phyloP scores from a whole-genome alignment of 2,329 filamentous ascomycete species.

The Verticillium zaregamsianum region DNA sequence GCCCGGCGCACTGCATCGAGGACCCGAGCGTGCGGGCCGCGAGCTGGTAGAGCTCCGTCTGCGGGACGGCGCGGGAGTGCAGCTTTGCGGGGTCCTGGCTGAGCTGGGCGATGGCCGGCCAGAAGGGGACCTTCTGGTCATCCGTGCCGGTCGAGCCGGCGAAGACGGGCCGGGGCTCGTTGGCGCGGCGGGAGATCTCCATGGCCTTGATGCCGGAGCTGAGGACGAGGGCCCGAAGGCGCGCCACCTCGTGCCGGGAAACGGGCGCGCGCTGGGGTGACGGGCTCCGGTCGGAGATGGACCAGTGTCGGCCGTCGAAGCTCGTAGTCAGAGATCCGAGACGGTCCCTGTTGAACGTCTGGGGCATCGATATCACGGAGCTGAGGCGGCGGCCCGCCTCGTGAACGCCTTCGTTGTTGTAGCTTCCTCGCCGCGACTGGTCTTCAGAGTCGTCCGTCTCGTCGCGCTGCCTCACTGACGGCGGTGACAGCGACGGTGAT shows the following conservation, averaged over 20 bases:
- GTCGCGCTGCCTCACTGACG: constrained; percentile 7
- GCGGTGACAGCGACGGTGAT: constrained; percentile 32
- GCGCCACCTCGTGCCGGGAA: constrained; percentile 56
- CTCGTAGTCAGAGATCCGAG: constrained; percentile 10
- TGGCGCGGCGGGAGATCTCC: constrained; percentile 67
- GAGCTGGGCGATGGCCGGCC: constrained; percentile 40
- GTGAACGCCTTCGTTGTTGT: constrained; percentile 20
- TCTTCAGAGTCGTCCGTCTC: constrained; percentile 31
- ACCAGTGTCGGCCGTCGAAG: constrained; percentile 41
- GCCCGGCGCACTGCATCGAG: constrained; percentile 42
- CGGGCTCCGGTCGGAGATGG: constrained; percentile 39
- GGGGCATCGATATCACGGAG: constrained; percentile 13
- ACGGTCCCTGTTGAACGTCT: neutral
- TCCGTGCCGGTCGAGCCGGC: constrained; percentile 13
- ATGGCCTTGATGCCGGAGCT: constrained; percentile 87
- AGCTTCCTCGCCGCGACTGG: constrained; percentile 28
- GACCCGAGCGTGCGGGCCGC: constrained; percentile 47
- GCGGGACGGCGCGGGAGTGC: constrained; percentile 29
- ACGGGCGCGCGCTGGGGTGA: constrained; percentile 37
- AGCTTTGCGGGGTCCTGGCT: constrained; percentile 28
- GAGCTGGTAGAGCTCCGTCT: constrained; percentile 43
- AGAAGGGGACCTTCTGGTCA: constrained; percentile 21
- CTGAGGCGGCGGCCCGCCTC: constrained; percentile 31
- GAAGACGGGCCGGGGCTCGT: constrained; percentile 32
- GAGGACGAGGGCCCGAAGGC: constrained; percentile 1